Evolutionary conservation across 352 stramenopile species (phyloP).

Genomic region (Thalassiosira ordinaria): DNA sequence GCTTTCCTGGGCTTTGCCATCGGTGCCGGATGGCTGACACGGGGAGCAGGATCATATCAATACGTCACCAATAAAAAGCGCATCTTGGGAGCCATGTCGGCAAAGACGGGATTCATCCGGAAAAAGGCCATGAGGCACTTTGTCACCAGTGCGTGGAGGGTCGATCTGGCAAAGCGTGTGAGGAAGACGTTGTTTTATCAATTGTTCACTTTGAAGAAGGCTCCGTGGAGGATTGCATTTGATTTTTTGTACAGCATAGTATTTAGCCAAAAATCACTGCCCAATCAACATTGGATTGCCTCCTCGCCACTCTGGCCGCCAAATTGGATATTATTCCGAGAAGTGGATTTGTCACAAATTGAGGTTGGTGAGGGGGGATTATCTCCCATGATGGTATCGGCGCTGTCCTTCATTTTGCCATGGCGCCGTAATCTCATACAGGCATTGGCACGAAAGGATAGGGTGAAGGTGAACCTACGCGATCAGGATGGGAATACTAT

Average conservation of each 20-base stretch:
- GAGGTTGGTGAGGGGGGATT: slow-evolving; percentile 29
- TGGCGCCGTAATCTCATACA: slow-evolving; percentile 34
- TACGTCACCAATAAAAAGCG: slow-evolving; percentile 1
- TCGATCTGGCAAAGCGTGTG: slow-evolving; percentile 57
- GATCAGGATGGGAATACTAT: slow-evolving; percentile 28
- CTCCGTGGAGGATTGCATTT: slow-evolving; percentile 17
- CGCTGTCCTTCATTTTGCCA: slow-evolving; percentile 46
- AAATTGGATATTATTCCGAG: slow-evolving; percentile 47
- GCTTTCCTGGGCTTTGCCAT: slow-evolving; percentile 70
- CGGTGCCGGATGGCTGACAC: slow-evolving; percentile 65
- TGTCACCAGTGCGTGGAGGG: slow-evolving; percentile 44
- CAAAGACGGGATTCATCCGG: neutral
- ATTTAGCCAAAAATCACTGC: neutral
- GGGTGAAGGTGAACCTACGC: slow-evolving; percentile 13
- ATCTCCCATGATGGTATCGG: slow-evolving; percentile 30
- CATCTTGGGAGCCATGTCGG: slow-evolving; percentile 1
- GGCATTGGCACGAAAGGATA: slow-evolving; percentile 14
- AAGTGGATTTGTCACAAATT: slow-evolving; percentile 41
- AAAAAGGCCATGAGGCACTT: slow-evolving; percentile 18
- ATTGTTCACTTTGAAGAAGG: slow-evolving; percentile 40
- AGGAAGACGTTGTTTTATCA: slow-evolving; percentile 49
- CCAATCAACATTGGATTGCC: slow-evolving; percentile 2
- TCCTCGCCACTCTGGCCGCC: slow-evolving; percentile 39
- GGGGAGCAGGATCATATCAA: slow-evolving; percentile 41
- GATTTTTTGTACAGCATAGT: neutral